Base-by-base conservation (phyloP, 2,329 filamentous ascomycete genomes). In the Albifimbria verrucaria region DNA sequence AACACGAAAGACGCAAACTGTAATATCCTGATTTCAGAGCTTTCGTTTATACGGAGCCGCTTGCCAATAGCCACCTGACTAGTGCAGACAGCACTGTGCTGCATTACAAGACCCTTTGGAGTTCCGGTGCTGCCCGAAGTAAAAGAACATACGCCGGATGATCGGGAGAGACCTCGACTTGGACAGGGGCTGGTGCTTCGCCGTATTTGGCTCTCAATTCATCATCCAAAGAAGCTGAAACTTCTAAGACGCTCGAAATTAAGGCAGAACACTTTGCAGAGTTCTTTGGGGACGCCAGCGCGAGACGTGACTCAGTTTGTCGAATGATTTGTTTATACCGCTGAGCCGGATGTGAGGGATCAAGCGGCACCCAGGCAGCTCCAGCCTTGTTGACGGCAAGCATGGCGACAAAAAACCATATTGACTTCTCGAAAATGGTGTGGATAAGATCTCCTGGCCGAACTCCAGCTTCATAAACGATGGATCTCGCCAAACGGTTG, bases 261-360 rank as follows among this genome's bases (percentile, higher is more conserved):
- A 39, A n/a, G 12, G 12, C 32, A 39, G 32, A 39, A n/a, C 32
- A 39, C 15, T 17, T 12, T 4, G 15, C 32, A 5, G 18, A 12
- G 12, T 50, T 20, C 21, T 42, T 39, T 10, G 7, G 25, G 12
- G 49, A 49, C 4, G 42, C 21, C 20, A 51, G 23, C 7, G 23
- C 23, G 17, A 55, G 21, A n/a, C 23, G 44, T 4, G 49, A 44
- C 15, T 46, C 12, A 1, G 58, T 52, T 3, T 57, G 59, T 3
- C 24, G 12, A 1, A 57, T 39, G 2, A 62, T 32, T 21, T 57
- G 55, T 2, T 32, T 46, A 24, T 61, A 50, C 3, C 60, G 56
- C 0, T 59, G 53, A 0, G 67, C 67, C 0, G 75, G 73, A 46
- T 72, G 57, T 9, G 66, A 44, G 4, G 57, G 56, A 18, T 59